A percentile compares a stretch with the other conserved stretches of the same genome.
These are phyloP conservation scores for Hyaloscypha bicolor DNA, from an alignment of 495 filamentous ascomycete genomes.

Conservation along the genomic window DNA sequence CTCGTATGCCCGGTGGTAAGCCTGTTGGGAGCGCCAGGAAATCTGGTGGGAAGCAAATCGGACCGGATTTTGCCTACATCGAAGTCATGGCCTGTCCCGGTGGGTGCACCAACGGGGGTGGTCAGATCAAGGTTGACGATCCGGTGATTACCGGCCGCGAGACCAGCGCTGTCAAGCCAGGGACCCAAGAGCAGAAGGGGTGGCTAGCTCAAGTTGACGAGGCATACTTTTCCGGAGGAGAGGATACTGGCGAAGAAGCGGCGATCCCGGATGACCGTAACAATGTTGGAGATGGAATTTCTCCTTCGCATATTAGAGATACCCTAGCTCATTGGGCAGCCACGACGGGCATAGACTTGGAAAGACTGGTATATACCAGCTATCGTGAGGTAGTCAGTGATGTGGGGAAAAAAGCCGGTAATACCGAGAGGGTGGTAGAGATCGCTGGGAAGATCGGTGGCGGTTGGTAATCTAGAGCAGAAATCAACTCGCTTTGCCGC, in stretches of 20 bases:
- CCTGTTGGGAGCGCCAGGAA: conserved; percentile 45
- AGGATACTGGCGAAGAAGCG: conserved; percentile 53
- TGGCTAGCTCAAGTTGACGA: conserved; percentile 90
- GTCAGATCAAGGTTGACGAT: conserved; percentile 90
- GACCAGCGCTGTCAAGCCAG: conserved; percentile 53
- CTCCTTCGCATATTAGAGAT: conserved; percentile 54
- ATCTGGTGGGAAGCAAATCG: conserved; percentile 38
- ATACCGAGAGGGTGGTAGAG: conserved; percentile 83
- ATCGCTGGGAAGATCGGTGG: conserved; percentile 92
- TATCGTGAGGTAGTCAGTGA: conserved; percentile 94
- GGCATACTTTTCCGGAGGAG: conserved; percentile 85
- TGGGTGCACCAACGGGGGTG: conserved; percentile 95
- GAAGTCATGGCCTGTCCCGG: conserved; percentile 99
- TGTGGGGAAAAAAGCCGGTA: conserved; percentile 74
- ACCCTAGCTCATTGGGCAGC: conserved; percentile 72
- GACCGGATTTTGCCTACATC: conserved; percentile 77
- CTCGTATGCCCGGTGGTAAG: conserved; percentile 75
- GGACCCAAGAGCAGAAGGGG: conserved; percentile 74
- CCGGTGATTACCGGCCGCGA: conserved; percentile 43
- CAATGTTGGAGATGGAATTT: conserved; percentile 57
- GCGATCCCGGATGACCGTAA: conserved; percentile 9
- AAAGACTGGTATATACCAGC: conserved; percentile 78
- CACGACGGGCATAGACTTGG: conserved; percentile 66
- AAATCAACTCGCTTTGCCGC: conserved; percentile 32
- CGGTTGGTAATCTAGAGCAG: conserved; percentile 70